Base-by-base conservation (phyloP, 441 rosid species). In the Populus hybrid region DNA sequence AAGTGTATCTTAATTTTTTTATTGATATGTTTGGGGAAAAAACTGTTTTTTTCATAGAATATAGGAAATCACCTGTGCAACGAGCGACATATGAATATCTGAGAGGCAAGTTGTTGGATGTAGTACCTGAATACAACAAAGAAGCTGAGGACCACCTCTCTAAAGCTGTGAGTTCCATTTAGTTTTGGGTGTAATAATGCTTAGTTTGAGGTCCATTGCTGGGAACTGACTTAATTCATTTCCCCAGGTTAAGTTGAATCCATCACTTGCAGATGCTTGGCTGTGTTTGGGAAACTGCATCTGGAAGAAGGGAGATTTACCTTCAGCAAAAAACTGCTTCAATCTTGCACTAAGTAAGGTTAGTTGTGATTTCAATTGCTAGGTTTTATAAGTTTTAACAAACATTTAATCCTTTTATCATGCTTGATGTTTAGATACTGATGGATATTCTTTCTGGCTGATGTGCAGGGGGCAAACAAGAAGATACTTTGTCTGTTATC, bases 141-240 rank as follows among this genome's bases (percentile, higher is more conserved):
- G 96, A 90, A 82, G 96, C 96, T 20, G 96, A 91, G 83, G 94
- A 90, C 80, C 96, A 89, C 85, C 94, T 91, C 70, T 89, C 92
- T 14, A 91, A 91, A 88, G 91, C 96, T 79, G 96, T 91, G 79
- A 86, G 92, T 24, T 34, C 76, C 77, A 63, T 65, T 5, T 1
- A 11, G 73, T 66, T 35, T 10, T 72, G 67, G 18, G 11, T 38
- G 57, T 46, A 0, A 12, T 46, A 14, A 65, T 73, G 72, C 35
- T 76, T 14, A n/a, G 73, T 67, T 50, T 74, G 18, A 69, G 57
- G 72, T 40, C 83, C 64, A 64, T 72, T 40, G 79, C 68, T 73
- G 75, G 46, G 76, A 20, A 83, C 75, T 64, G 78, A 61, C 76
- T 18, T 66, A 66, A 65, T 73, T 80, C 79, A 36, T 71, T 85